Evolutionary conservation across 345 rosid genomes (phyloP).

Genomic region (Limnanthes douglasii): DNA sequence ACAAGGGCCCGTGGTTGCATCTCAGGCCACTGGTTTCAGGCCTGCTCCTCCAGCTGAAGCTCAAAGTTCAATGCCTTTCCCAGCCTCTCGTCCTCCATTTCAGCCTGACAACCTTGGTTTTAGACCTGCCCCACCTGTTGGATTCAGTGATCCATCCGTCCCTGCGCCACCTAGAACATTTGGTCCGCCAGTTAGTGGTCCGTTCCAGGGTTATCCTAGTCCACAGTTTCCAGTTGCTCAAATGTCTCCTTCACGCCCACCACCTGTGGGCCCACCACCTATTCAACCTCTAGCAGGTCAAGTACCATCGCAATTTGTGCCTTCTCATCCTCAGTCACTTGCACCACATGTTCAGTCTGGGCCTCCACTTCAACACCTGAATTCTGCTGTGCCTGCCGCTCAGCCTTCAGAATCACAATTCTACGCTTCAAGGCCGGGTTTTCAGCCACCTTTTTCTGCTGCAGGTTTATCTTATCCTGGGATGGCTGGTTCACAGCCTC

Average conservation of each 20-base stretch:
- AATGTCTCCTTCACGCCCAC: constrained; percentile 24
- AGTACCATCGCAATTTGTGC: constrained; percentile 18
- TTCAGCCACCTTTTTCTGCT: constrained; percentile 37
- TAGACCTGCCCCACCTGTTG: constrained; percentile 13
- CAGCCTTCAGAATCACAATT: constrained; percentile 19
- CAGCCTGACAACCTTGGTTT: constrained; percentile 12
- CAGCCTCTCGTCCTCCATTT: constrained; percentile 2
- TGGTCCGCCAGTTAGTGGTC: constrained; percentile 31
- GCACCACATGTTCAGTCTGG: constrained; percentile 42
- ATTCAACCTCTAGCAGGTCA: constrained; percentile 44
- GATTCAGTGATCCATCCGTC: constrained; percentile 25
- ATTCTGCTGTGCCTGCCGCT: constrained; percentile 19
- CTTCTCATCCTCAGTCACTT: constrained; percentile 38
- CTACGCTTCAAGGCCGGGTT: constrained; percentile 23
- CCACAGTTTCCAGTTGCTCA: constrained; percentile 36
- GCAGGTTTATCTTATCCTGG: constrained; percentile 23
- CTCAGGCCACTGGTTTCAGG: constrained; percentile 30
- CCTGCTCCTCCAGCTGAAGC: constrained; percentile 16
- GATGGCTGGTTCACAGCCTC: constrained; percentile 23
- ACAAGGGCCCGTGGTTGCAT: constrained; percentile 22
- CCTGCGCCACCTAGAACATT: constrained; percentile 29
- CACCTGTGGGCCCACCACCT: constrained; percentile 34
- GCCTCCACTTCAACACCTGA: constrained; percentile 31
- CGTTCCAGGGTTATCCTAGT: constrained; percentile 38
- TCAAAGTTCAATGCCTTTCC: constrained; percentile 1